Evolutionary conservation across 257 asterid species (phyloP).

Genomic region (Jaltomata sinuosa): DNA sequence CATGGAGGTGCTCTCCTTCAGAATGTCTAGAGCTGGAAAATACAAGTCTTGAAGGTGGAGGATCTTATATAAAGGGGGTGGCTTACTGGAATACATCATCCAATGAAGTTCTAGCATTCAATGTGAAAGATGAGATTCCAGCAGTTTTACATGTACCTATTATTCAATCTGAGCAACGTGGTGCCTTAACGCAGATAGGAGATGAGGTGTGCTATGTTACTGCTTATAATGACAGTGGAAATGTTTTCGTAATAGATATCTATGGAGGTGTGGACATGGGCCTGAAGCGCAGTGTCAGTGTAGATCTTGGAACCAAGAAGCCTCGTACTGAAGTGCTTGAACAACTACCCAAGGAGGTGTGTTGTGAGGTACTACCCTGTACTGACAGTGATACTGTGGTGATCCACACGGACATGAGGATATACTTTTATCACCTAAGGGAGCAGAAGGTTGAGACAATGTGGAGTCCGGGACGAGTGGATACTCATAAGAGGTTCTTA

Average conservation of each 20-base stretch:
- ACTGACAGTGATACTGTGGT: conserved; percentile 17
- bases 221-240: background rate
- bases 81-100: conserved; percentile 30
- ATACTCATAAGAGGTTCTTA: background rate
- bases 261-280: conserved; percentile 24
- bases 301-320: background rate
- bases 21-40: conserved; percentile 8
- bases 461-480: background rate
- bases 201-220: conserved; percentile 38
- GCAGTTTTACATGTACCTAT: conserved; percentile 19
- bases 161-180: background rate
- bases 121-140: conserved; percentile 8
- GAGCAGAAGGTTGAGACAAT: conserved; percentile 2
- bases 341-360: background rate
- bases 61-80: conserved; percentile 31
- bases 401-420: conserved; percentile 7
- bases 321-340: background rate
- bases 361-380: conserved; percentile 23
- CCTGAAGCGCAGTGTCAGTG: conserved; percentile 4
- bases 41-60: background rate
- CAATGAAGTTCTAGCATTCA: conserved; percentile 23
- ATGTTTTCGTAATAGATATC: conserved; percentile 13
- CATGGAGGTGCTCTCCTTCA: conserved; percentile 18
- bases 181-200: conserved; percentile 20
- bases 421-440: conserved; percentile 13